phyloP scores from a whole-genome alignment of 2,329 filamentous ascomycete species.

The Thelonectria blattea region DNA sequence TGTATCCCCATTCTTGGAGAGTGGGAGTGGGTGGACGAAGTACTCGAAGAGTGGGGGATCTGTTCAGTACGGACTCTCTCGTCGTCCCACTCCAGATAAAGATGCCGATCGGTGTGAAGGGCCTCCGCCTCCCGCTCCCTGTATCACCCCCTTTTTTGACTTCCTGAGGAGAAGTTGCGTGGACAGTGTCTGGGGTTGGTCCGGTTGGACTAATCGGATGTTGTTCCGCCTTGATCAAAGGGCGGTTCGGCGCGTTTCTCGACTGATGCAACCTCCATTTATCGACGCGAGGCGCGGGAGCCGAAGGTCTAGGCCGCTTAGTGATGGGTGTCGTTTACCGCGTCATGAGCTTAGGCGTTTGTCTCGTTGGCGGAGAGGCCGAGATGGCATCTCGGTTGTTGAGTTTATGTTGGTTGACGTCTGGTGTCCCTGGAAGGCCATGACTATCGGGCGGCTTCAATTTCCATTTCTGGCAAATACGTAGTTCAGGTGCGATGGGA shows the following conservation, averaged over 20 bases:
- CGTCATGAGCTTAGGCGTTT: neutral
- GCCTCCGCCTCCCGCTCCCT: neutral
- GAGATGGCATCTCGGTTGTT: too few relatives aligned
- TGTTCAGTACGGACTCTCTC: neutral
- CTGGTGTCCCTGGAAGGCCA: too few relatives aligned
- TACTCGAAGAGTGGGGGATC: slow-evolving; percentile 12
- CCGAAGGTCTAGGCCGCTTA: neutral
- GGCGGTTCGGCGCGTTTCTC: neutral
- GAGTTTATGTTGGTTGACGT: too few relatives aligned
- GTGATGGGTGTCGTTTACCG: neutral
- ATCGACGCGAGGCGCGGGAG: neutral
- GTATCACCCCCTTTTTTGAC: neutral
- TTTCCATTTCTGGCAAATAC: too few relatives aligned
- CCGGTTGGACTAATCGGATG: neutral
- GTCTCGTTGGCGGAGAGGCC: neutral
- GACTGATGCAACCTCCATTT: neutral
- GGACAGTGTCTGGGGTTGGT: neutral
- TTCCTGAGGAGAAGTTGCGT: neutral
- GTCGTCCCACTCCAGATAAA: slow-evolving; percentile 7
- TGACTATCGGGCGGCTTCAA: too few relatives aligned
- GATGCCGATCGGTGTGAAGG: neutral
- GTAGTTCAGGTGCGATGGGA: too few relatives aligned
- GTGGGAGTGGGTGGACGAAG: slow-evolving; percentile 13
- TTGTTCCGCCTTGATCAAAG: neutral
- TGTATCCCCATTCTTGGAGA: slow-evolving; percentile 14